Evolutionary conservation across 768 basidiomycete species (phyloP).

Genomic region (Glaciozyma antarctica): DNA sequence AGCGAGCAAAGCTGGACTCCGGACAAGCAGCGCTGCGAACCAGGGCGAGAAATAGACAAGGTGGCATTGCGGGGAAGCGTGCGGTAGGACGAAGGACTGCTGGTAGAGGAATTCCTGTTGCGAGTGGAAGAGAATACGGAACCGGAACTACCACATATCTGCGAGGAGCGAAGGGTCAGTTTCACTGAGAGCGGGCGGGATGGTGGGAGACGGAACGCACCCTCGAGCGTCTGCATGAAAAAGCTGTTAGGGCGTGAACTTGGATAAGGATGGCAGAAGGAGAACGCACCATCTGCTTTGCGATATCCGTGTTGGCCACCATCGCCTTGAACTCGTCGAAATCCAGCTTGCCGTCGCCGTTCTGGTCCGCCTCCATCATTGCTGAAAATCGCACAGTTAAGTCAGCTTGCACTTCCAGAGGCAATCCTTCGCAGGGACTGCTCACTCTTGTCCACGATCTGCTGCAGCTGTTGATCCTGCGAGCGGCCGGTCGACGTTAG

Average conservation of each 20-base stretch:
- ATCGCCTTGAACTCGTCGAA: conserved; percentile 96
- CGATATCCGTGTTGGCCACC: conserved; percentile 97
- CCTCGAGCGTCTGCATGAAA: not conserved
- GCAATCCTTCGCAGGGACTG: not conserved
- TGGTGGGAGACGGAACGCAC: not conserved
- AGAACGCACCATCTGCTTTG: conserved; percentile 83
- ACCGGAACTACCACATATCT: too few relatives aligned
- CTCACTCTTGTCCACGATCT: conserved; percentile 88
- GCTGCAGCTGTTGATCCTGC: conserved; percentile 95
- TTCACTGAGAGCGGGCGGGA: too few relatives aligned
- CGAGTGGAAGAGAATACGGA: too few relatives aligned
- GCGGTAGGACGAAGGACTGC: too few relatives aligned
- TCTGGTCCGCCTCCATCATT: conserved; percentile 98
- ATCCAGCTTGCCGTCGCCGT: conserved; percentile 89
- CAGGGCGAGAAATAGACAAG: too few relatives aligned
- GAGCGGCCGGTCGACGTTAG: not conserved
- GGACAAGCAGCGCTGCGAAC: too few relatives aligned
- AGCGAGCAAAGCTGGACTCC: too few relatives aligned
- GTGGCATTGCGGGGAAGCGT: too few relatives aligned
- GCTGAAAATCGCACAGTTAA: conserved; percentile 36
- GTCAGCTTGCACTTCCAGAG: not conserved
- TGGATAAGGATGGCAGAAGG: not conserved
- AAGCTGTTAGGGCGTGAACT: not conserved
- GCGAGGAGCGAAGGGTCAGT: too few relatives aligned
- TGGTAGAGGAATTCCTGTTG: too few relatives aligned